Evolutionary conservation across 2,329 filamentous ascomycete genomes (phyloP), one percentile per base, ranked within the genome.

Genomic region (Chalaropsis thielavioides): DNA sequence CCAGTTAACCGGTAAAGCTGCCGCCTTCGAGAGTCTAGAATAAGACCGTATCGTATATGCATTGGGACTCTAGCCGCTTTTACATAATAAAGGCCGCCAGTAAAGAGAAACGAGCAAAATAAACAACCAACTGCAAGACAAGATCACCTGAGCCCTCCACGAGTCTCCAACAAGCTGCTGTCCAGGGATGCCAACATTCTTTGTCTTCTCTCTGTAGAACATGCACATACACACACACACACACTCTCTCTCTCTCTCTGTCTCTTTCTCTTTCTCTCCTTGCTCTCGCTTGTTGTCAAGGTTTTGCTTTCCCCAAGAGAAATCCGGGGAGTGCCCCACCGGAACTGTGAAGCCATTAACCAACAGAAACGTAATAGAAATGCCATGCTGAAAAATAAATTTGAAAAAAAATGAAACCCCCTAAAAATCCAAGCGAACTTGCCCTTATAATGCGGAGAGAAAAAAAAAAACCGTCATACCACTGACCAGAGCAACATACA

Each of bases 321-420:
- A 64, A 64, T 51, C 54, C 56, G 63, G 51, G 63, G 56, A 63
- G 61, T 19, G 56, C 54, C 63, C 63, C 63, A 44, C 63, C 31
- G 31, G 19, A 38, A 27, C 24, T 27, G n/a, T 17, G 31, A 63
- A 64, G 63, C 63, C 49, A 35, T 64, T 64, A 60, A 59, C 56
- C 43, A 64, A 64, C 54, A 64, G 56, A 64, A 64, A 64, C 63
- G 63, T 64, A 64, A 64, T 64, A 13, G 43, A 51, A 64, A 64
- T 35, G 5, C 41, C 11, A 19, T 62, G 63, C 27, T 22, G 24
- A n/a, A 31, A 46, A 43, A 35, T 27, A n/a, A n/a, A n/a, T n/a
- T n/a, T n/a, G n/a, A n/a, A n/a, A n/a, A n/a, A n/a, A n/a, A n/a
- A n/a, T n/a, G n/a, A n/a, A n/a, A n/a, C n/a, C n/a, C n/a, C 41